Base-by-base conservation (phyloP, 2,329 filamentous ascomycete species). In the Penicillium sp. region DNA sequence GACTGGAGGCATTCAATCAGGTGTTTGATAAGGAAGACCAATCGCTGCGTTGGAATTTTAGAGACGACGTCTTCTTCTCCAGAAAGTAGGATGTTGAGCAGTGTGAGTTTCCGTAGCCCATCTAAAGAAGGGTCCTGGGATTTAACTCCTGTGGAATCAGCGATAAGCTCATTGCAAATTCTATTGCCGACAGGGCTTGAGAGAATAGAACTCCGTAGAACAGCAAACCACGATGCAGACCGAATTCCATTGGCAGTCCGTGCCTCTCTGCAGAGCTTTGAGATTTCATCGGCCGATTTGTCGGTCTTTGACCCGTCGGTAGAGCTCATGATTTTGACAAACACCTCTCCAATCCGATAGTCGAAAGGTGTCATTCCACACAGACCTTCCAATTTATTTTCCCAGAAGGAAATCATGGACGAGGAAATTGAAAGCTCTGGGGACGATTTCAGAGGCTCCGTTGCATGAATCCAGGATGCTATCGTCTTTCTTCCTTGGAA, bases 21-120 rank as follows among this genome's bases (percentile, higher is more conserved):
- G 48, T 90, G 83, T 58, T 86, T 87, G 28, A 91, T 80, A 7
- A 91, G 81, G 66, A 95, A 93, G 0, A 95, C 80, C 2, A 93
- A 67, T 16, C 89, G 78, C 55, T 90, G 79, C 38, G 64, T 68
- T 15, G 69, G 70, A 40, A 79, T 72, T 16, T 62, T 71, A 5
- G 71, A 62, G 4, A 70, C 60, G 14, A 76, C 67, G 6, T 67
- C 65, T 23, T 74, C 69, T 41, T 77, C 72, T 3, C 65, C 69
- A 16, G 69, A 58, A 7, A 81, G 51, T 3, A 83, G 64, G 18
- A 72, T 62, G 50, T 82, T 82, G 13, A 83, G 66, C 8, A 78
- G 50, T 3, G 75, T 63, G 2, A 83, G 58, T 36, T 75, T 70
- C 38, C 63, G 68, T 9, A 80, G 57, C 3, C 64, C 72, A 48